phyloP scores from a whole-genome alignment of 345 rosid genomes.

The Aquilaria malaccensis region DNA sequence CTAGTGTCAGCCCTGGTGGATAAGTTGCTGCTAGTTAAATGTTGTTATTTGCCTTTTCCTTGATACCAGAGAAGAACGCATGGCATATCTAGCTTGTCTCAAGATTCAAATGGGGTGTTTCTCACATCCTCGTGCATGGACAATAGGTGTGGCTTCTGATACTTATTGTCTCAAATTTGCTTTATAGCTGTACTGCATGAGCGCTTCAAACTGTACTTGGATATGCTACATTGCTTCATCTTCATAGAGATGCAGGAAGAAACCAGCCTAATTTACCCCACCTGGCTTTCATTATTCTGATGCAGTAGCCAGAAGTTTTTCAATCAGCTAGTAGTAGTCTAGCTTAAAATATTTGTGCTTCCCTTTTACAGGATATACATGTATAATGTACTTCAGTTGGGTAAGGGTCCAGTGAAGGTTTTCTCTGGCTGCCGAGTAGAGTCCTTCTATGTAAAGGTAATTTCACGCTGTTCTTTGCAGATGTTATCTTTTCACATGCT shows the following conservation, averaged over 20 bases:
- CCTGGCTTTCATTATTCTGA: neutral
- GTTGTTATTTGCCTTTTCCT: neutral
- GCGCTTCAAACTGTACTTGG: too few relatives aligned
- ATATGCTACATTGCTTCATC: too few relatives aligned
- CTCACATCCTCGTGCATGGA: constrained; percentile 96
- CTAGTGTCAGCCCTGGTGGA: neutral
- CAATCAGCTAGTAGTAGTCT: too few relatives aligned
- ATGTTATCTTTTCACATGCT: neutral
- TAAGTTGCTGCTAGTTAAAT: neutral
- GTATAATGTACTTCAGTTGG: constrained; percentile 72
- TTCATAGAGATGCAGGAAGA: too few relatives aligned
- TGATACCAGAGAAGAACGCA: constrained; percentile 63
- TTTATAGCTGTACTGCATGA: too few relatives aligned
- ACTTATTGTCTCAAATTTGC: neutral
- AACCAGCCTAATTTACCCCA: too few relatives aligned
- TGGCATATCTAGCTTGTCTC: constrained; percentile 84
- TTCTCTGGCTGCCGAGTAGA: constrained; percentile 73
- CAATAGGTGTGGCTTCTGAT: constrained; percentile 40
- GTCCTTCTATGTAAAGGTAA: constrained; percentile 88
- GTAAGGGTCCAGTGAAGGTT: constrained; percentile 60
- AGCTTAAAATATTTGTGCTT: neutral
- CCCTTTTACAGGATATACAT: constrained; percentile 50
- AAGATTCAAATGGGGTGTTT: constrained; percentile 65
- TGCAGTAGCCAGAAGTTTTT: too few relatives aligned
- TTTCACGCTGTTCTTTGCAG: neutral